phyloP scores from a whole-genome alignment of 495 filamentous ascomycete species.

The Aspergillus coremiiformis region DNA sequence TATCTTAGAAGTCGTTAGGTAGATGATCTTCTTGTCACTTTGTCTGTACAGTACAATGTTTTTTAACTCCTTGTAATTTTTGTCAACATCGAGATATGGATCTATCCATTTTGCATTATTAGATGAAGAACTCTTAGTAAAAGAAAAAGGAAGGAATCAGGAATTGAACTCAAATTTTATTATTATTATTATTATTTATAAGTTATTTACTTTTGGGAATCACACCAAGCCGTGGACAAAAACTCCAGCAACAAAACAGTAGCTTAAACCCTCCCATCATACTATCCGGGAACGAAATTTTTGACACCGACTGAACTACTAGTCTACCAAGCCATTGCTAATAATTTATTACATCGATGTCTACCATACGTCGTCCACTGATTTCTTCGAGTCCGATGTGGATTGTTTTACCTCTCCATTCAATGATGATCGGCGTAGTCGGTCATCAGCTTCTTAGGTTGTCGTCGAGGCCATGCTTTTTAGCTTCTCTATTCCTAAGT shows the following conservation, averaged over 20 bases:
- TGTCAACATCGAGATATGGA: too few species aligned
- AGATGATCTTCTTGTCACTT: too few species aligned
- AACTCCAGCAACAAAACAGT: too few species aligned
- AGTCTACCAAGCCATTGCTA: background rate
- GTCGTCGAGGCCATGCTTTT: too few species aligned
- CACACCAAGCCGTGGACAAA: too few species aligned
- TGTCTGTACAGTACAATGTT: too few species aligned
- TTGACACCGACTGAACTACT: background rate
- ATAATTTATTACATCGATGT: background rate
- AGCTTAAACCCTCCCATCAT: too few species aligned
- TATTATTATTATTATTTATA: background rate
- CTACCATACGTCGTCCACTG: background rate
- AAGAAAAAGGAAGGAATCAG: background rate
- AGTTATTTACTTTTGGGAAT: too few species aligned
- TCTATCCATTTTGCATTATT: too few species aligned
- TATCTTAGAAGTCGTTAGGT: too few species aligned
- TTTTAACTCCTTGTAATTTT: too few species aligned
- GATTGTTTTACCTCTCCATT: background rate
- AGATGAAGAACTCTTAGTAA: background rate
- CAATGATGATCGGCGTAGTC: background rate
- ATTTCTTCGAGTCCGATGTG: background rate
- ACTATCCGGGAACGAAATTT: background rate
- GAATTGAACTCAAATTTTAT: background rate
- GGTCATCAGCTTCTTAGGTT: background rate
- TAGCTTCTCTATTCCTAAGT: too few species aligned